phyloP scores from a whole-genome alignment of 1,139 yeast species.

The Pichia sp. region DNA sequence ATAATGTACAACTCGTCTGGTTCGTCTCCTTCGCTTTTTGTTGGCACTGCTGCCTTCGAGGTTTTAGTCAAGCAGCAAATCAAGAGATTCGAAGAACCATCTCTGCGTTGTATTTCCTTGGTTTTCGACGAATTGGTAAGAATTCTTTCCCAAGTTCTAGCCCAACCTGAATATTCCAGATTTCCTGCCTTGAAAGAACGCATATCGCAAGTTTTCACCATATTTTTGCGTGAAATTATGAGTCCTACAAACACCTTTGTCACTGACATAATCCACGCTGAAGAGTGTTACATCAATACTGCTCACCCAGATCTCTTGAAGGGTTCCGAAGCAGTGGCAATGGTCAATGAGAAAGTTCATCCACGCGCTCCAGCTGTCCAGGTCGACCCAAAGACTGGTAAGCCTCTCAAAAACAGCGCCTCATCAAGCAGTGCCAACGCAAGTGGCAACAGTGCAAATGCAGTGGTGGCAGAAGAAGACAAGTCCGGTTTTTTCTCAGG shows the following conservation, averaged over 20 bases:
- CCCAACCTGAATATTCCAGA: constrained; percentile 77
- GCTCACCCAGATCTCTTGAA: constrained; percentile 96
- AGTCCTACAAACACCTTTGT: constrained; percentile 85
- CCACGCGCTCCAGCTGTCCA: constrained; percentile 64
- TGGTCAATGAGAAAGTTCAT: constrained; percentile 86
- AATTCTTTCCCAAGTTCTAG: constrained; percentile 77
- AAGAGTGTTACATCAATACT: constrained; percentile 91
- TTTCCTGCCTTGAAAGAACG: constrained; percentile 90
- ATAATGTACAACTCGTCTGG: constrained; percentile 96
- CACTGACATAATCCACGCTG: constrained; percentile 73
- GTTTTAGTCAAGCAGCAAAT: constrained; percentile 95
- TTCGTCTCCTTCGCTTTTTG: constrained; percentile 95
- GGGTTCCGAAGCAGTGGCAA: constrained; percentile 93
- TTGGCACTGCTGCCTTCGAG: constrained; percentile 96
- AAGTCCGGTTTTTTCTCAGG: constrained; percentile 74
- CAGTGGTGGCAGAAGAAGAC: constrained; percentile 35
- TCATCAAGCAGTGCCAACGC: constrained; percentile 26
- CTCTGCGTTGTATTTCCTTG: constrained; percentile 80
- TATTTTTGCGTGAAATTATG: constrained; percentile 73
- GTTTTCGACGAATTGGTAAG: constrained; percentile 93
- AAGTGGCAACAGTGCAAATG: constrained; percentile 21
- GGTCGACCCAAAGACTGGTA: constrained; percentile 92
- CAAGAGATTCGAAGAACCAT: constrained; percentile 90
- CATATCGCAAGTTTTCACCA: constrained; percentile 72
- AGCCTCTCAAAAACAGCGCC: constrained; percentile 38